Base-by-base conservation (phyloP, 2,329 filamentous ascomycete genomes). In the Cladosporium sp. region DNA sequence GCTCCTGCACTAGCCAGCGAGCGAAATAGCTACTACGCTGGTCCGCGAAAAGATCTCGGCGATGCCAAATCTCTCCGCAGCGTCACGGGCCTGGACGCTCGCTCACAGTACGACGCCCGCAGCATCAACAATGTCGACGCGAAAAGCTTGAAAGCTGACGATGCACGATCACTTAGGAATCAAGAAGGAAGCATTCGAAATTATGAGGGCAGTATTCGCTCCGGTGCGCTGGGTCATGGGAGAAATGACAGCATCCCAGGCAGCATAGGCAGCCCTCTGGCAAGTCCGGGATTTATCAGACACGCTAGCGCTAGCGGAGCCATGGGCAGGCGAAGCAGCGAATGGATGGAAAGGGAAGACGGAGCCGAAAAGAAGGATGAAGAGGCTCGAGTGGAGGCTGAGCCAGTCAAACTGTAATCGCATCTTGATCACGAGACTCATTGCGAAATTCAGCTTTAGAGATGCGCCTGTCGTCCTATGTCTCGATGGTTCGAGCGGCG, bases 231-330 rank as follows among this genome's bases (percentile, higher is more conserved):
- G 3, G 89, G 90, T 0, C 92, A 96, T 71, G 84, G 83, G 2
- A 82, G 90, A 61, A 87, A 90, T 50, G 91, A 96, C 70, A 96
- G 91, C 73, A 84, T 93, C 56, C 88, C 80, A 60, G 88, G 89
- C 24, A 93, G 89, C 71, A 86, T 91, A 62, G 83, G 80, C 28
- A 88, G 84, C 63, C 85, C 87, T 13, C 73, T 91, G 36, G 81
- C 82, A 2, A 88, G 83, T 60, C 74, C 76, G 0, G 70, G 71
- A 53, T 59, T 60, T 32, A 39, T 49, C 13, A 57, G 60, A 24
- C 63, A 65, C 22, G 44, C 58, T 22, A 64, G 62, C 47, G 56
- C 60, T 10, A 64, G 62, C 24, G 64, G 63, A 13, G 54, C 50
- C 8, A 24, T 64, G 24, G 65, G 62, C 50, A 58, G 66, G 50